phyloP scores from a whole-genome alignment of 176 grass and related monocot species.

The Pontederia paniculata region DNA sequence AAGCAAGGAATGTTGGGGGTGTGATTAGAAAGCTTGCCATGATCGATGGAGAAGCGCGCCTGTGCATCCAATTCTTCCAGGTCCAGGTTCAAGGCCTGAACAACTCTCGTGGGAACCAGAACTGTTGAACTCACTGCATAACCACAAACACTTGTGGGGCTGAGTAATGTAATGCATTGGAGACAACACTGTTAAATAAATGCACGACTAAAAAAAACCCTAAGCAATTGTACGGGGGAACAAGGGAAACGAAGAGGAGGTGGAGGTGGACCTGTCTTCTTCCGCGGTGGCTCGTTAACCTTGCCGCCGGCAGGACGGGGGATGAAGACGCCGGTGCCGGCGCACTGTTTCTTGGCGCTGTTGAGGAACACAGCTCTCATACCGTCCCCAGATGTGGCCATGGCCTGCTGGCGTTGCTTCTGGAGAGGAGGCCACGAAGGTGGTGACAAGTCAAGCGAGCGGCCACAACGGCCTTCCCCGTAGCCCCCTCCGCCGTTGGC shows the following conservation, averaged over 20 bases:
- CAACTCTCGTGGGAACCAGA: slow-evolving; percentile 22
- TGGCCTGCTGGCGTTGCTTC: neutral
- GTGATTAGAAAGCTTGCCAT: neutral
- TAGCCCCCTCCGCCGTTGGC: neutral
- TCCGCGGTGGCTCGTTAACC: neutral
- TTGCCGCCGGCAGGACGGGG: slow-evolving; percentile 8
- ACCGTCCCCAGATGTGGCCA: neutral
- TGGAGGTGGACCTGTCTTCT: slow-evolving; percentile 10
- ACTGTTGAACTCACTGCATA: slow-evolving; percentile 24
- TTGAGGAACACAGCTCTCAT: slow-evolving; percentile 24
- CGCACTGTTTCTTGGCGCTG: slow-evolving; percentile 12
- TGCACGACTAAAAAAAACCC: too few relatives aligned
- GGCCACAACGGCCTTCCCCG: neutral
- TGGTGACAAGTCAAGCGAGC: neutral
- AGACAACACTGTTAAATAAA: too few relatives aligned
- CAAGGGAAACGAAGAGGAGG: too few relatives aligned
- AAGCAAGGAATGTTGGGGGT: too few relatives aligned
- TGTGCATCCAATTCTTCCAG: slow-evolving; percentile 17
- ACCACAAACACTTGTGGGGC: too few relatives aligned
- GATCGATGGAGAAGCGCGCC: slow-evolving; percentile 11
- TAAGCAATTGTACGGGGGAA: too few relatives aligned
- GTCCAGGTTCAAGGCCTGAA: slow-evolving; percentile 23
- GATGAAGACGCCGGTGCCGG: slow-evolving; percentile 31
- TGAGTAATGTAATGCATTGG: too few relatives aligned
- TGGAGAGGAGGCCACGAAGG: neutral